Evolutionary conservation across 108 stramenopile species (phyloP), one percentile per base, ranked within the genome.

Genomic region (Discostella pseudostelligera): DNA sequence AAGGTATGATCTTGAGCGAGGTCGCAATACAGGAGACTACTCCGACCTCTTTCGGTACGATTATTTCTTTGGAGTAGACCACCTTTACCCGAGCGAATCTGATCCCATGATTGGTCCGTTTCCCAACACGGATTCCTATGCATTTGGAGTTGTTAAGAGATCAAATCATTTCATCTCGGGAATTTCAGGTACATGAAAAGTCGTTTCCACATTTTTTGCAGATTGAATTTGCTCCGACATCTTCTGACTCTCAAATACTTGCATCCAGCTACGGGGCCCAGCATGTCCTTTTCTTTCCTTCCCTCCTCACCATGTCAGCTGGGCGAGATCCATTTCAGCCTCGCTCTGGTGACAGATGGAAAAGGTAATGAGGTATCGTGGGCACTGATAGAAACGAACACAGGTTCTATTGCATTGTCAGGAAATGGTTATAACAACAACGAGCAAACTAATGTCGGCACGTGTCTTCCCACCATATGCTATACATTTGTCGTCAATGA

Each of bases 1-100:
- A 50, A 45, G 48, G 39, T 87, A 81, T 63, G 70, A 87, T 54
- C 60, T 85, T 2, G 87, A 87, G 67, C 71, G 60, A 37, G 83
- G 80, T 0, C 12, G 35, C 1, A 83, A 85, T 46, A 20, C 40
- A 1, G 87, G 87, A 37, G 77, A 83, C 70, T 37, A 17, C 17
- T 25, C 35, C 4, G 87, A 87, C 60, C 75, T 85, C 8, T 74
- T 67, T 50, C 32, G 73, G 26, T 46, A 28, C 21, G 66, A 74
- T 62, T 48, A 51, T 42, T 77, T 29, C 54, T 59, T 46, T 35
- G 71, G 76, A 4, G 65, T 77, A 11, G 70, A 72, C 37, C 67
- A 54, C 39, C 64, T 77, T 0, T 77, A 36, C 67, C 76, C 73
- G 19, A 74, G 65, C 45, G 32, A 37, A 25, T 11, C 10, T 26